Conservation (phyloP, 768 basidiomycete genomes). For the Mycena galopus region DNA sequence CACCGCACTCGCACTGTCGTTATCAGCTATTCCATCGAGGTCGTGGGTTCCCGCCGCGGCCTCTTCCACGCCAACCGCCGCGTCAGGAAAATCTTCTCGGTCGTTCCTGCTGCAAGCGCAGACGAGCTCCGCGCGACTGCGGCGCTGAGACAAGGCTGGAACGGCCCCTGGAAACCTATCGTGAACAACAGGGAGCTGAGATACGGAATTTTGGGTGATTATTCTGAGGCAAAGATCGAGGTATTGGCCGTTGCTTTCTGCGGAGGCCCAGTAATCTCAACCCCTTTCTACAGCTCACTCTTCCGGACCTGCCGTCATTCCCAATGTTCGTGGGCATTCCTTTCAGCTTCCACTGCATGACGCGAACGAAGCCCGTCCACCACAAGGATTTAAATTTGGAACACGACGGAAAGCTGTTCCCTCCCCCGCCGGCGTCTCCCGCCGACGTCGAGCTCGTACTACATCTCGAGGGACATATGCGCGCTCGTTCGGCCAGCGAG, state of each 20-base stretch:
- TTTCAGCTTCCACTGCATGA: slow-evolving; percentile 29
- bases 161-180: slow-evolving; percentile 20
- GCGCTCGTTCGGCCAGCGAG: not conserved
- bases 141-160: slow-evolving; percentile 20
- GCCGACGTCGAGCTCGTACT: slow-evolving; percentile 21
- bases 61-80: slow-evolving; percentile 26
- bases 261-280: not conserved
- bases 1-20: slow-evolving; percentile 9
- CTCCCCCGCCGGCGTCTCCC: slow-evolving; percentile 27
- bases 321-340: slow-evolving; percentile 30
- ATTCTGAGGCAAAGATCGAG: slow-evolving; percentile 32
- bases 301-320: slow-evolving; percentile 31
- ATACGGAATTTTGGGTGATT: slow-evolving; percentile 31
- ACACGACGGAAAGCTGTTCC: slow-evolving; percentile 34
- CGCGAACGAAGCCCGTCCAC: slow-evolving; percentile 32
- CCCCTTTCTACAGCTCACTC: slow-evolving; percentile 3
- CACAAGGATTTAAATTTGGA: slow-evolving; percentile 27
- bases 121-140: slow-evolving; percentile 11
- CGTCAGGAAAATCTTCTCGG: slow-evolving; percentile 25
- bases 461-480: slow-evolving; percentile 22
- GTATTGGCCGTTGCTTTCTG: not conserved
- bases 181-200: slow-evolving; percentile 22
- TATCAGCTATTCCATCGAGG: slow-evolving; percentile 32
- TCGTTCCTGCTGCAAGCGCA: slow-evolving; percentile 21
- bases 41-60: slow-evolving; percentile 25